Evolutionary conservation across 1,139 yeast genomes (phyloP), one percentile per base, ranked within the genome.

Genomic region (Zygoascus sp.): DNA sequence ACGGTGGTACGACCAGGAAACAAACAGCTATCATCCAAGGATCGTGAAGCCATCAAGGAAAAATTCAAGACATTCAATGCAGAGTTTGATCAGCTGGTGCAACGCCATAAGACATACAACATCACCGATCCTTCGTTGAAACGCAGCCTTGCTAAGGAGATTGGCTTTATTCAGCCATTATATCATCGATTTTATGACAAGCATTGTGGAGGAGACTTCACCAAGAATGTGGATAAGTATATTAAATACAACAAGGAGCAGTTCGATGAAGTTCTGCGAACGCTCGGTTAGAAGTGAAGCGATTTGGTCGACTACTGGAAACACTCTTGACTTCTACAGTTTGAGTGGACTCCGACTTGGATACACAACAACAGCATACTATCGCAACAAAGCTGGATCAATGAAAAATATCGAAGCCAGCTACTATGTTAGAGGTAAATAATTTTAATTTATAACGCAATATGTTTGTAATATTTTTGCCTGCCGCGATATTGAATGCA

Each of bases 111-210:
- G 60, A 72, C 74, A 54, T 80, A 81, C 65, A 75, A 77, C 52
- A 75, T 88, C 41, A 76, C 81, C 10, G 95, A 89, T 60, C 75
- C 79, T 6, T 74, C 74, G 40, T 70, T 90, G 61, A 78, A 81
- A 53, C 75, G 75, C 47, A 76, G 73, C 50, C 69, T 87, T 56
- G 73, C 79, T 11, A 77, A 75, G 54, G 95, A 87, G 57, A 81
- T 87, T 50, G 75, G 82, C 46, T 76, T 88, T 58, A 81, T 90
- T 45, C 74, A 81, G 55, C 95, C 95, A 36, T 79, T 94, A 45
- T 90, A 90, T 66, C 81, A 83, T 60, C 81, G 92, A 61, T 83
- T 89, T 62, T 82, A 87, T 64, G 90, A 83, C 59, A 82, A 81
- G 62, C 83, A 85, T 59, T 77, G 78, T 7, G 72, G 68, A 43